Base-by-base conservation (phyloP, 345 rosid species). In the Durio zibethinus region DNA sequence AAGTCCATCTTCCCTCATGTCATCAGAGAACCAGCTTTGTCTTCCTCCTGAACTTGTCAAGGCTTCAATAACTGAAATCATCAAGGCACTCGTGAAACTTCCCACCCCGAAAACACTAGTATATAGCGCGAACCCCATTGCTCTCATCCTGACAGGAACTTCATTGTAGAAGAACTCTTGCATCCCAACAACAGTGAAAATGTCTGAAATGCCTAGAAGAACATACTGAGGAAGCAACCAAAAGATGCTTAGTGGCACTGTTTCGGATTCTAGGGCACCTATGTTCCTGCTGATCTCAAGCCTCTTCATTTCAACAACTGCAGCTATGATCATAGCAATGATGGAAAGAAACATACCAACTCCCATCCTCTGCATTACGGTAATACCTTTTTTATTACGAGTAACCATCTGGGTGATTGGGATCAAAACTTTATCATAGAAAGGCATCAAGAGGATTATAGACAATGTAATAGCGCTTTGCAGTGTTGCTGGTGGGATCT, bases 101-200 rank as follows among this genome's bases (percentile, higher is more conserved):
- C 99, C 99, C 1, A 93, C 94, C 0, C 99, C 99, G 33, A 96
- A 96, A 10, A 96, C 99, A 52, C 99, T 92, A 0, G 97, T 93
- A 75, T 93, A 90, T 10, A 96, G 76, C 0, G 99, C 98, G 72
- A 96, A 93, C 5, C 94, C 99, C 97, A 93, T 90, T 0, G 99
- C 91, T 77, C 92, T 84, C 99, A 96, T 96, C 63, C 87, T 85
- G 0, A 84, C 85, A 0, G 99, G 99, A 14, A 96, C 98, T 78
- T 96, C 97, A 36, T 86, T 84, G 80, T 95, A 95, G 78, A 95
- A 95, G 80, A 93, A 95, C 85, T 95, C 99, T 80, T 95, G 99
- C 99, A 95, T 93, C 6, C 98, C 98, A 20, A 95, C 94, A 11
- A 95, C 99, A 0, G 99, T 96, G 81, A 96, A 96, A 29, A 96